Percentiles rank a stretch among this genome's conserved stretches.
Evolutionary conservation across 257 asterid genomes (phyloP).

Genomic region (Nicotiana knightiana): DNA sequence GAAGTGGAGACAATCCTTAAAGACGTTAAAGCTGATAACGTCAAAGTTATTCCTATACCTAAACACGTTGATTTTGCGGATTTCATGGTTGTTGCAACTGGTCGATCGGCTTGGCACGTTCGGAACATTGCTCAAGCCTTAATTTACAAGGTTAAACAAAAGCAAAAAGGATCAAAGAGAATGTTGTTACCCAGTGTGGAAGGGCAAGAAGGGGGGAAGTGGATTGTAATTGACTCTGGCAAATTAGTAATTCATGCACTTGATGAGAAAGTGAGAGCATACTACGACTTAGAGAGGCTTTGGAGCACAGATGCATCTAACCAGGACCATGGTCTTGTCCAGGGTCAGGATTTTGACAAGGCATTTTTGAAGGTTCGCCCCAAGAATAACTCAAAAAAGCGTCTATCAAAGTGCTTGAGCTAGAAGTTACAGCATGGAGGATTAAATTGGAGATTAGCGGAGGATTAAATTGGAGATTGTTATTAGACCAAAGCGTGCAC

Average conservation of each 20-base stretch:
- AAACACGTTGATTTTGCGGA: conserved; percentile 63
- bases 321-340: conserved; percentile 36
- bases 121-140: conserved; percentile 94
- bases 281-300: conserved; percentile 83
- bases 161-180: conserved; percentile 84
- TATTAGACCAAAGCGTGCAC: neutral
- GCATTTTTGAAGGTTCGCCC: conserved; percentile 72
- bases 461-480: neutral
- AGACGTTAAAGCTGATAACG: conserved; percentile 88
- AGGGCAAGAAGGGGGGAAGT: conserved; percentile 90
- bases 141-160: conserved; percentile 83
- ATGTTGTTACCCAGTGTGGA: conserved; percentile 84
- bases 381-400: conserved; percentile 80
- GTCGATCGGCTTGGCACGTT: conserved; percentile 93
- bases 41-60: conserved; percentile 58
- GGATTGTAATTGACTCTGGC: conserved; percentile 94
- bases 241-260: conserved; percentile 74
- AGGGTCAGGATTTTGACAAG: conserved; percentile 44
- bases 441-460: neutral
- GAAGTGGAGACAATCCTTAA: conserved; percentile 75
- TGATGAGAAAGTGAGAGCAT: conserved; percentile 88
- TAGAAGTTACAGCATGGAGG: neutral
- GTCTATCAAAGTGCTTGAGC: conserved; percentile 30
- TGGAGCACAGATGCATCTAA: conserved; percentile 47
- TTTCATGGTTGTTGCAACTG: conserved; percentile 85